These are phyloP conservation scores for Arxiozyma bovina DNA, from an alignment of 1,139 yeast species.

Conservation along the genomic window DNA sequence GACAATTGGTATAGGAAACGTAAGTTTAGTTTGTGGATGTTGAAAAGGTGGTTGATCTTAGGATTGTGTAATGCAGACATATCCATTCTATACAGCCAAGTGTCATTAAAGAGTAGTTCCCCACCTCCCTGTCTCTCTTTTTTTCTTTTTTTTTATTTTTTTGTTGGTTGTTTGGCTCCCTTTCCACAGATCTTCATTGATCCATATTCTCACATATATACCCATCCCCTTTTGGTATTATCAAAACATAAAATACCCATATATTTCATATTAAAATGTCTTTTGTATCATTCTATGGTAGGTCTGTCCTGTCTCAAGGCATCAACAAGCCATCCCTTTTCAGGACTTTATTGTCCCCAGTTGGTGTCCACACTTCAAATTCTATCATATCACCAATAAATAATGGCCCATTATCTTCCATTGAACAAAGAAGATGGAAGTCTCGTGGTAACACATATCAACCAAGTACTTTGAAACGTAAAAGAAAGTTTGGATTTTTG, in stretches of 20 bases:
- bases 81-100: no score
- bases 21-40: no score
- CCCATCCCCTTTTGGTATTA: no score
- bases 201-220: not conserved
- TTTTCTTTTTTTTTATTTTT: no score
- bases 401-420: not conserved
- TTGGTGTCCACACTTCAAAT: not conserved
- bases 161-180: no score
- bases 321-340: not conserved
- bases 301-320: not conserved
- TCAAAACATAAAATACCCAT: not conserved
- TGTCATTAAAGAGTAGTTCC: no score
- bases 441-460: constrained; percentile 92
- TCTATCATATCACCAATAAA: not conserved
- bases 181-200: no score
- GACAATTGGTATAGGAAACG: no score
- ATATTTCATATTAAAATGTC: not conserved
- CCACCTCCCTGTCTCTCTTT: no score
- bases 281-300: not conserved
- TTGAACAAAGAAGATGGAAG: constrained; percentile 54
- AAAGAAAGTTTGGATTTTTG: constrained; percentile 82
- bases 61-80: no score
- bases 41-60: no score
- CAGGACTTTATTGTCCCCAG: not conserved
- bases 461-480: constrained; percentile 83